Evolutionary conservation across 345 rosid genomes (phyloP).

Genomic region (Citrus sinensis): DNA sequence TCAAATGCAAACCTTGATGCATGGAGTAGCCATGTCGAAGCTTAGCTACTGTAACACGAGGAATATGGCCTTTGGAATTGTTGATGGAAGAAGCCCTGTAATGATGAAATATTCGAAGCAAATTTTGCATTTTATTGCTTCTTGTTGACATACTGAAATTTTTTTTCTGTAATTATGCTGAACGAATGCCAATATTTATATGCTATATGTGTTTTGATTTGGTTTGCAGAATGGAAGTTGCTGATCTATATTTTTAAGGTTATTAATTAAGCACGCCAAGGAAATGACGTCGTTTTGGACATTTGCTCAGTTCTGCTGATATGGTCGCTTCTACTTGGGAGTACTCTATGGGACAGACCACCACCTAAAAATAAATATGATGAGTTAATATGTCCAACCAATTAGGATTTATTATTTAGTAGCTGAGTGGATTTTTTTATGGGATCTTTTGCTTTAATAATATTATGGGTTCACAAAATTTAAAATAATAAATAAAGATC

Average conservation of each 20-base stretch:
- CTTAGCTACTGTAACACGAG: neutral
- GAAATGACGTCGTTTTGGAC: neutral
- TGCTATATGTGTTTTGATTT: neutral
- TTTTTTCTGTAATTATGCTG: neutral
- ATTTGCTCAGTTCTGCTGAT: too few relatives aligned
- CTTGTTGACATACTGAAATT: neutral
- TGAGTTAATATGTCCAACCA: too few relatives aligned
- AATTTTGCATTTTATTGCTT: neutral
- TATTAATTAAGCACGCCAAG: conserved; percentile 15
- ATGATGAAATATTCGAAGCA: neutral
- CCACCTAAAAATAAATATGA: too few relatives aligned
- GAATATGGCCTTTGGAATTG: neutral
- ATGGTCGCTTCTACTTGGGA: too few relatives aligned
- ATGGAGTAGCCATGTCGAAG: conserved; percentile 11
- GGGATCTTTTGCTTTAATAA: too few relatives aligned
- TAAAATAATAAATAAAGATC: too few relatives aligned
- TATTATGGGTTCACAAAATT: too few relatives aligned
- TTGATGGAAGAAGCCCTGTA: neutral
- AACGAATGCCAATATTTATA: neutral
- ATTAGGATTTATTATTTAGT: too few relatives aligned
- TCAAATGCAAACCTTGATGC: conserved; percentile 21
- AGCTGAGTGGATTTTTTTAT: fast-evolving
- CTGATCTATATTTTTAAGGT: neutral
- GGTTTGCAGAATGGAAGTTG: neutral
- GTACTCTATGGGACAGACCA: too few relatives aligned